These are phyloP conservation scores for Cytospora mali DNA, from an alignment of 2,329 filamentous ascomycete species.

Conservation along the genomic window DNA sequence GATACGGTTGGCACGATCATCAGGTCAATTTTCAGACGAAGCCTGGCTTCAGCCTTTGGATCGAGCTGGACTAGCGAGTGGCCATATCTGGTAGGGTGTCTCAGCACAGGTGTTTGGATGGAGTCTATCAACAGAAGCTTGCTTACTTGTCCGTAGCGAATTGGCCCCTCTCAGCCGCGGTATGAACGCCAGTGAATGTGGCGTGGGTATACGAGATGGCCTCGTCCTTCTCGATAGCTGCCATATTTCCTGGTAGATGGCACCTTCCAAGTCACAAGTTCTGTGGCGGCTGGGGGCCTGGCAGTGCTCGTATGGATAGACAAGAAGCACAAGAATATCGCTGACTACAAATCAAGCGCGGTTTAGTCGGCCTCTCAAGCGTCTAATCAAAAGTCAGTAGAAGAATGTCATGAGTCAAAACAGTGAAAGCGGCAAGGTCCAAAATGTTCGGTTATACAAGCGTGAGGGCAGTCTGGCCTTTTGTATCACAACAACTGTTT, in stretches of 20 bases:
- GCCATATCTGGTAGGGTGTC: slow-evolving; percentile 45
- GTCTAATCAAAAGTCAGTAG: neutral
- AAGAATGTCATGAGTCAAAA: too few species aligned
- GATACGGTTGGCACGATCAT: slow-evolving; percentile 67
- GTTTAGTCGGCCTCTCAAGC: too few species aligned
- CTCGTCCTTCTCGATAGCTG: slow-evolving; percentile 19
- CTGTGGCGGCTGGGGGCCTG: neutral
- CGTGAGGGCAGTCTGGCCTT: too few species aligned
- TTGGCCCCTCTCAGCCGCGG: slow-evolving; percentile 47
- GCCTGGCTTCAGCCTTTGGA: slow-evolving; percentile 55
- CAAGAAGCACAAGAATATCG: neutral
- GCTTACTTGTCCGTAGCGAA: slow-evolving; percentile 50
- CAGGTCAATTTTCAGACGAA: slow-evolving; percentile 67
- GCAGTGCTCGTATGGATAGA: neutral
- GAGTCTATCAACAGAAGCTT: neutral
- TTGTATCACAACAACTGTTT: too few species aligned
- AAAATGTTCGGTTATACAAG: too few species aligned
- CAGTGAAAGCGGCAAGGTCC: too few species aligned
- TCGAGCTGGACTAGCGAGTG: slow-evolving; percentile 57
- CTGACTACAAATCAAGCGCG: too few species aligned
- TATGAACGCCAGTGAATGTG: slow-evolving; percentile 18
- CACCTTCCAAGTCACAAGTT: neutral
- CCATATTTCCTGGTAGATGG: slow-evolving; percentile 2
- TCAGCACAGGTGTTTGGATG: slow-evolving; percentile 1
- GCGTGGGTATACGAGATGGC: slow-evolving; percentile 19